These are phyloP conservation scores for Benincasa hispida DNA, from an alignment of 306 rosid genomes.

Conservation along the genomic window DNA sequence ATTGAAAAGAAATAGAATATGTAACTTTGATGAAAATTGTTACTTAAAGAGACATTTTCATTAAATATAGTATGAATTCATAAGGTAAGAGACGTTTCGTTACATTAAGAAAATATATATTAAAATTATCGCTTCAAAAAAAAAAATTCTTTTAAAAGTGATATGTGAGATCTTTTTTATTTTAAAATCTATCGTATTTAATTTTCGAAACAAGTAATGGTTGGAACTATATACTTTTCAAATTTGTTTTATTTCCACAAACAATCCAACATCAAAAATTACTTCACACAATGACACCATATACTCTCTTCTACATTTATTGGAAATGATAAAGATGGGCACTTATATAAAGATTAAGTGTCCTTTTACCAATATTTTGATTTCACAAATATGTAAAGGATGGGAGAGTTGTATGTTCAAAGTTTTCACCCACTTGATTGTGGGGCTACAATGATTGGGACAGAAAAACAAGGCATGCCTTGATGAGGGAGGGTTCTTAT, in stretches of 20 bases:
- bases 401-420: background rate
- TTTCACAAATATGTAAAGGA: background rate
- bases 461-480: background rate
- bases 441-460: background rate
- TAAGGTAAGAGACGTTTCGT: background rate
- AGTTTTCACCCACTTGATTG: background rate
- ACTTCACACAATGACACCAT: background rate
- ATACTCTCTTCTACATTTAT: background rate
- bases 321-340: conserved; percentile 1
- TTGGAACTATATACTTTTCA: background rate
- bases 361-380: background rate
- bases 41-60: background rate
- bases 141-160: too few species aligned
- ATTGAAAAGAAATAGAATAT: too few species aligned
- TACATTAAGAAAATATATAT: background rate
- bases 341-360: background rate
- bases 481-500: background rate
- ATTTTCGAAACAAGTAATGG: background rate
- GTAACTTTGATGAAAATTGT: background rate
- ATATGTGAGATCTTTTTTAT: background rate
- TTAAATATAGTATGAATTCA: background rate
- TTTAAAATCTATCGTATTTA: background rate
- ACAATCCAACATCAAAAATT: background rate
- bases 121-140: background rate
- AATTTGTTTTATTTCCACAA: background rate